Evolutionary conservation across 1,284 basidiomycete genomes (phyloP), one percentile per base, ranked within the genome.

Genomic region (Cutaneotrichosporon cyanovorans): DNA sequence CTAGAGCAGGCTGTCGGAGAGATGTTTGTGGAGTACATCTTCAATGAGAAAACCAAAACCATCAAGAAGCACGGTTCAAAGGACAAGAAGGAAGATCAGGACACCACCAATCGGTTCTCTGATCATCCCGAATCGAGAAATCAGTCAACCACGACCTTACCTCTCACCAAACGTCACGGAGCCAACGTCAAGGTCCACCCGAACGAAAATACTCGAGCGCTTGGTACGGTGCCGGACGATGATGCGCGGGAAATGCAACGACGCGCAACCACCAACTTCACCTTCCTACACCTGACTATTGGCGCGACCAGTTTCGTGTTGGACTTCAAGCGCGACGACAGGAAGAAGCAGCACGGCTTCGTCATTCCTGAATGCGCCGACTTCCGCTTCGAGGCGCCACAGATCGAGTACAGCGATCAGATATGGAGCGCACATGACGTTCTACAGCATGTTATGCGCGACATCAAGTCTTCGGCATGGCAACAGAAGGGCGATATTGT

Each of bases 21-120:
- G 20, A 78, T 82, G 51, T 84, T 96, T 55, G 83, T 90, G 79
- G 85, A 89, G 63, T 97, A 97, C 67, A 74, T 96, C 37, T 96
- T 80, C 61, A 74, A 45, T 58, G 55, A 51, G 51, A 44, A 34
- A 46, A 33, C 40, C 20, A 36, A 40, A 12, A n/a, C 22, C 28
- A 40, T 34, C 50, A 23, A 18, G 10, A 34, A 28, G 25, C 25
- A 28, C 7, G 12, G 25, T 12, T 28, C 32, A 8, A 34, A 34
- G 32, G 32, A 34, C 32, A 37, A 34, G 32, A 28, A 28, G 25
- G 25, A 28, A 28, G 25, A 28, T 7, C 7, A 7, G 25, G 25
- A 28, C 25, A 28, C 12, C 12, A 12, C 25, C 12, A 28, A 28
- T 28, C 25, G 25, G 8, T 28, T 12, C 12, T 12, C 12, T 7